Base-by-base conservation (phyloP, 179 eudicot genomes). In the Spergularia azorica region DNA sequence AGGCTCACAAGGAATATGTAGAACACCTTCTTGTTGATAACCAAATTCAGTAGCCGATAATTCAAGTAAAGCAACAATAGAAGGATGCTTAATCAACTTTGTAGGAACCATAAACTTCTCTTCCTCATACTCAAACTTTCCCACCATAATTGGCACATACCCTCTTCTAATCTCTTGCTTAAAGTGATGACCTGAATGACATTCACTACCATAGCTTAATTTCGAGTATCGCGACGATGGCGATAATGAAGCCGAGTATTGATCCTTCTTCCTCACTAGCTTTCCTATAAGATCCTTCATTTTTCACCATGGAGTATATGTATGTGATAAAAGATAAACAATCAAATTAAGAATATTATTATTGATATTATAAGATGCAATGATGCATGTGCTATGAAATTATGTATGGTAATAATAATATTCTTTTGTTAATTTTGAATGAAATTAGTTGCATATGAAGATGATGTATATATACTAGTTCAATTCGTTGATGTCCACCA, bases 91-190 rank as follows among this genome's bases (percentile, higher is more conserved):
- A 79, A 82, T 82, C 43, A 59, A 78, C 17, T 12, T 16, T 5
- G 79, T 66, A 12, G 82, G 77, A 12, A 82, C 82, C 85, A 82
- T 82, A n/a, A 82, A 75, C 36, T 66, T 66, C 77, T 82, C 82
- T 26, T 73, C 79, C 8, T 78, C 79, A 3, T 70, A 70, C 4
- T 66, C 77, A 17, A 6, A 36, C 14, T 55, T 74, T 0, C 85
- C 85, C 4, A 82, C 79, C 77, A 71, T 70, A 0, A 79, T 38
- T 0, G 82, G 85, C 73, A 82, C 80, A 32, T 68, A 82, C 14
- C 84, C 81, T 82, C 59, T 51, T 65, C 32, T 17, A 26, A n/a
- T 17, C 59, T 60, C 81, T 57, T 68, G 77, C 4, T 66, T 4
- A 26, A 26, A 26, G 13, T 9, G 18, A 50, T 32, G 9, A 26